A percentile compares a stretch with the other conserved stretches of the same genome.
phyloP scores from a whole-genome alignment of 1,139 yeast species.

The Lodderomyces parapsilosis region DNA sequence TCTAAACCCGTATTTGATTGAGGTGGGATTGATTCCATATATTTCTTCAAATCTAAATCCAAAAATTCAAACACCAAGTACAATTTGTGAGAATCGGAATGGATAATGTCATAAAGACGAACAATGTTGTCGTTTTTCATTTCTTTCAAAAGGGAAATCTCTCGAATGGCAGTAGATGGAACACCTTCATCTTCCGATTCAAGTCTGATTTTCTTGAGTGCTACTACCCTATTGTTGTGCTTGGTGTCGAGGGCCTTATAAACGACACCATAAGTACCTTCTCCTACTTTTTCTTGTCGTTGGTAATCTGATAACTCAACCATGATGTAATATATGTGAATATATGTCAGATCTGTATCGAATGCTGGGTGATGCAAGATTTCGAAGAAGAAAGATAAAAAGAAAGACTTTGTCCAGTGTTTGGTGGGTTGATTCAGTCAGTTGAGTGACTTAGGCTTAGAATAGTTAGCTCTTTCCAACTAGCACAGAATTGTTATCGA shows the following conservation, averaged over 20 bases:
- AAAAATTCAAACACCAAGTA: conserved; percentile 91
- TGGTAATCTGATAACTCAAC: conserved; percentile 89
- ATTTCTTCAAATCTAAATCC: conserved; percentile 91
- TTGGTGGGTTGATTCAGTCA: background rate
- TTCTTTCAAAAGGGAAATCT: conserved; percentile 89
- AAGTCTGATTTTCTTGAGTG: conserved; percentile 87
- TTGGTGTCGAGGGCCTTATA: conserved; percentile 91
- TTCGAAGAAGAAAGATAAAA: background rate
- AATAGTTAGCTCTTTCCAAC: no score
- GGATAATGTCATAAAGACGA: conserved; percentile 88
- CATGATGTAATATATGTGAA: conserved; percentile 46
- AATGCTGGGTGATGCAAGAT: conserved; percentile 1
- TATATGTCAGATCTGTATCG: background rate
- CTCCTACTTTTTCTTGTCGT: conserved; percentile 95
- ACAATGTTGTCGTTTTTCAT: conserved; percentile 92
- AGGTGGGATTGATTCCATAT: conserved; percentile 94
- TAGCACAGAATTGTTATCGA: no score
- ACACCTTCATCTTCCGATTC: conserved; percentile 99
- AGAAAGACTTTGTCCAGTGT: background rate
- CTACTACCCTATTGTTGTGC: conserved; percentile 89
- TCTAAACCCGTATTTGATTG: conserved; percentile 92
- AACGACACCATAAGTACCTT: conserved; percentile 97
- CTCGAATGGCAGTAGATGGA: conserved; percentile 97
- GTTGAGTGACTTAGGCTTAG: background rate
- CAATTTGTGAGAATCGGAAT: conserved; percentile 92